Conservation (phyloP, 2,329 filamentous ascomycete genomes). For the Aspergillus oerlinghausenensis region DNA sequence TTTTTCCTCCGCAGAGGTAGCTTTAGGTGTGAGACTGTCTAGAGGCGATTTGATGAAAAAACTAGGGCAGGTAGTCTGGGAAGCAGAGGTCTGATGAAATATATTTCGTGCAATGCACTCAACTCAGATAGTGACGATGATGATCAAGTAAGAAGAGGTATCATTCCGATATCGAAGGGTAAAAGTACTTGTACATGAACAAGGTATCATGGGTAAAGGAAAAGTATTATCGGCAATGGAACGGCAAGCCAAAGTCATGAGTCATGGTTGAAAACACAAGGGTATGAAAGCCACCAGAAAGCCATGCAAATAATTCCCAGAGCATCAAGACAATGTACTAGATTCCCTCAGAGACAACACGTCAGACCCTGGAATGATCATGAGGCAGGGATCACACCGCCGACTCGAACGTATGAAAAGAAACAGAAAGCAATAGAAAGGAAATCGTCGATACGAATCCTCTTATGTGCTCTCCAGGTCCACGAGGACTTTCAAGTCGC, state of each 20-base stretch:
- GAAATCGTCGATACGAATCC: neutral
- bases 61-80: neutral
- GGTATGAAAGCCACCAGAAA: neutral
- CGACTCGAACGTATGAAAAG: neutral
- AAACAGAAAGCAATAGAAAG: constrained; percentile 1
- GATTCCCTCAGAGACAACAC: neutral
- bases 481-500: constrained; percentile 39
- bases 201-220: neutral
- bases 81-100: neutral
- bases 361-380: neutral
- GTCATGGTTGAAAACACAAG: neutral
- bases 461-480: constrained; percentile 24
- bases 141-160: neutral
- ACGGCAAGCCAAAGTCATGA: neutral
- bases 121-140: neutral
- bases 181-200: neutral
- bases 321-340: neutral
- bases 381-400: neutral
- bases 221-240: neutral
- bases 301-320: neutral
- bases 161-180: neutral
- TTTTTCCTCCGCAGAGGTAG: neutral
- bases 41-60: neutral
- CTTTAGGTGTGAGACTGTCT: neutral
- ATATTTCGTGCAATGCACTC: neutral